A percentile compares a stretch with the other conserved stretches of the same genome.
phyloP scores from a whole-genome alignment of 805 yeast genomes.

The Isabelozyma heimii region DNA sequence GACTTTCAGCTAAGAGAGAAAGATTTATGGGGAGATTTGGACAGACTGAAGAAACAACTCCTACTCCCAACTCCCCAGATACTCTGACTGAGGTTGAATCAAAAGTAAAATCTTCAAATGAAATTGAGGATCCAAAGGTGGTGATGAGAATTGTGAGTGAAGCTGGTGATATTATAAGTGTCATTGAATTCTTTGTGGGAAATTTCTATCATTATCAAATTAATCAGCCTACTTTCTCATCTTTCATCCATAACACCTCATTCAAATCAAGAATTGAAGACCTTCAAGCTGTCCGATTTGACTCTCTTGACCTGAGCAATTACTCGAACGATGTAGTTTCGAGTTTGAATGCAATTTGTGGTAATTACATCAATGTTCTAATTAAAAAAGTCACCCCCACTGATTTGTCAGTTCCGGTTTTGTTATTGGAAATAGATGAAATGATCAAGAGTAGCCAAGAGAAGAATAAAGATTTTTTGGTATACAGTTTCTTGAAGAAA shows the following conservation, averaged over 20 bases:
- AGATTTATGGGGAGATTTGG: constrained; percentile 15
- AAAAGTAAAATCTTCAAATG: constrained; percentile 8
- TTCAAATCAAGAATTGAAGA: constrained; percentile 32
- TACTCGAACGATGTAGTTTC: constrained; percentile 47
- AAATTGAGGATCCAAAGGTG: constrained; percentile 30
- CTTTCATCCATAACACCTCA: constrained; percentile 26
- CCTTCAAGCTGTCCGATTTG: constrained; percentile 23
- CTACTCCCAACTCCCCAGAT: background rate
- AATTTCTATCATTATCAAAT: constrained; percentile 40
- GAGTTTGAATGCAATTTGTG: constrained; percentile 47
- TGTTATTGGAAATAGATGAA: constrained; percentile 28
- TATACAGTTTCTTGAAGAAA: constrained; percentile 48
- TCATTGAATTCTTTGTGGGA: constrained; percentile 39
- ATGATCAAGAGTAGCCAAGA: constrained; percentile 36
- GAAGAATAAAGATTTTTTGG: constrained; percentile 62
- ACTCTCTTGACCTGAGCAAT: constrained; percentile 35
- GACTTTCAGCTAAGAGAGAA: constrained; percentile 28
- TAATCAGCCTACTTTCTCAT: constrained; percentile 24
- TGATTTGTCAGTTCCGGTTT: constrained; percentile 31
- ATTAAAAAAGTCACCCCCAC: constrained; percentile 34
- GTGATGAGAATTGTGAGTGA: constrained; percentile 36
- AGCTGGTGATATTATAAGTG: constrained; percentile 30
- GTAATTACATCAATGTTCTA: constrained; percentile 34
- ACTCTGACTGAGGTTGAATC: background rate
- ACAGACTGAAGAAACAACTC: constrained; percentile 3